Base-by-base conservation (phyloP, 495 filamentous ascomycete species). In the Neurospora sp. region DNA sequence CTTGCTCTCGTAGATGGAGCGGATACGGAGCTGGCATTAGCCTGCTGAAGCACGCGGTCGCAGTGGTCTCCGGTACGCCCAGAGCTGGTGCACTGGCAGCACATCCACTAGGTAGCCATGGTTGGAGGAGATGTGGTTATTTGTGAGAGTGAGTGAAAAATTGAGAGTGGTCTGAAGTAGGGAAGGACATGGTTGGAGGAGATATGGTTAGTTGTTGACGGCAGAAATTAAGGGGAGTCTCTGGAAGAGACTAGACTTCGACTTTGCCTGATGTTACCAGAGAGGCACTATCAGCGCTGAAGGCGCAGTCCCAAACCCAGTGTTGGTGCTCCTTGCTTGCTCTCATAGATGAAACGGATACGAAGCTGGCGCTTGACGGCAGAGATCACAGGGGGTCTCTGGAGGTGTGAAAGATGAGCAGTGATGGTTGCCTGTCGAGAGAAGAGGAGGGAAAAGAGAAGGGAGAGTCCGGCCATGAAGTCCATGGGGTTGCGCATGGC, bases 221-320 rank as follows among this genome's bases (percentile, higher is more conserved):
- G 39, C 11, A 39, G 39, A 39, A 11, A 39, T 39, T 4, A 39
- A 39, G 39, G 10, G 11, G 11, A 3, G 15, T 17, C 39, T 5
- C 39, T 40, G 39, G 39, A 40, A 5, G 4, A 40, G 13, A 40
- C 39, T 17, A 40, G 13, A 40, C 39, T 17, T 15, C 39, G 39
- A 40, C 39, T 5, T 17, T 40, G 39, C 4, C 39, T 15, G 13
- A 4, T 40, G 96, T 99, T n/a, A 99, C 96, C 3, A 98, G 85
- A 79, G 98, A 99, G 0, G 96, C 96, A 39, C 92, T 94, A 80
- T 99, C 96, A 11, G 96, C 96, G 73, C 92, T 96, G 83, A 98
- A 99, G 4, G 96, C 96, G 79, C 96, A 98, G 82, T 99, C 96
- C 96, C 96, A 98, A 0, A 98, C 95, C 96, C 96, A 99, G 42